Conservation (phyloP, 2,329 filamentous ascomycete genomes). For the Alternaria sp. region DNA sequence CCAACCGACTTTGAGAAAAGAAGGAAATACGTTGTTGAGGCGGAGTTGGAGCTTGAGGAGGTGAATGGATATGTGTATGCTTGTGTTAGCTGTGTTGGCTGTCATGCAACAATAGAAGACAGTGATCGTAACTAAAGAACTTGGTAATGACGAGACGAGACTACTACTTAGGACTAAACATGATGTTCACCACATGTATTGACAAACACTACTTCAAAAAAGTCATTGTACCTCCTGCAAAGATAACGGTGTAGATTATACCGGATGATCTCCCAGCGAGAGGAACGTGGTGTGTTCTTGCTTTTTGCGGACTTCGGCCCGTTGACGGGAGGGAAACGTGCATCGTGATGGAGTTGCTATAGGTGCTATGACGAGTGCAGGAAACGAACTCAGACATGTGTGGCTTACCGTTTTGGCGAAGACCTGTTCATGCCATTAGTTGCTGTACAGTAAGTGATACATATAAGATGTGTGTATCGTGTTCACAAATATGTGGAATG, state of each 20-base stretch:
- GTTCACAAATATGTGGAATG: neutral
- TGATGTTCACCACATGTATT: neutral
- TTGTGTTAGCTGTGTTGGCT: too few species aligned
- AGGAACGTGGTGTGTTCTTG: neutral
- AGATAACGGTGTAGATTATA: neutral
- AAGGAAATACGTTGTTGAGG: neutral
- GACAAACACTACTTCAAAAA: neutral
- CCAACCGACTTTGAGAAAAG: neutral
- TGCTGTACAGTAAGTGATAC: neutral
- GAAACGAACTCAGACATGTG: neutral
- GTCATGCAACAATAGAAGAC: neutral
- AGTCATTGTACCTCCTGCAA: neutral
- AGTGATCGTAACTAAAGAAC: neutral
- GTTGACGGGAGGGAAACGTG: neutral
- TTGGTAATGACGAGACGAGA: neutral
- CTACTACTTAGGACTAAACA: neutral
- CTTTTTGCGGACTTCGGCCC: neutral
- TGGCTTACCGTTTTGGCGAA: neutral
- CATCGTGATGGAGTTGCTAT: neutral
- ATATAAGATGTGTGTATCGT: neutral
- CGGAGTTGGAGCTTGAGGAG: neutral
- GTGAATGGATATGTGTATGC: neutral
- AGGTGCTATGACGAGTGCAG: neutral
- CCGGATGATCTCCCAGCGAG: neutral
- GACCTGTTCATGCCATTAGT: neutral